Evolutionary conservation across 2,329 filamentous ascomycete genomes (phyloP).

Genomic region (Diaporthe capsici): DNA sequence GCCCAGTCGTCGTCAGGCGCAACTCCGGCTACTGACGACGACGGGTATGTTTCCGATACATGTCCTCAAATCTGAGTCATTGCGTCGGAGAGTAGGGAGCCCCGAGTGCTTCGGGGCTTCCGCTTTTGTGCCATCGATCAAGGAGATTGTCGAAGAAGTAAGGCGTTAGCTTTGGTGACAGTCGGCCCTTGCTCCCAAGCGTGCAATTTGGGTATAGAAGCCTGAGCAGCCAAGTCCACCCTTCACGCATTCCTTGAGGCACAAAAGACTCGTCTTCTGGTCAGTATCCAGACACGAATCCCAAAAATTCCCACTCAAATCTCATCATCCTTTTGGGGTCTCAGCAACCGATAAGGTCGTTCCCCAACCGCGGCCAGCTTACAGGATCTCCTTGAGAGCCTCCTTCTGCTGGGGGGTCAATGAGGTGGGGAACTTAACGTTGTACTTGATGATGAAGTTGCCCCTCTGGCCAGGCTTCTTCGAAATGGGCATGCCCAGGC

Average conservation of each 20-base stretch:
- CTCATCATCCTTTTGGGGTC: neutral
- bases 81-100: neutral
- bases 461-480: slow-evolving; percentile 90
- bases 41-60: slow-evolving; percentile 4
- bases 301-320: slow-evolving; percentile 19
- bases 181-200: neutral
- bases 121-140: neutral
- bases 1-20: slow-evolving; percentile 9
- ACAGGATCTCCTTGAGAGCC: slow-evolving; percentile 84
- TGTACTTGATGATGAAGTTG: slow-evolving; percentile 90
- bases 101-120: neutral
- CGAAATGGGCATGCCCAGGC: slow-evolving; percentile 92
- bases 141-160: neutral
- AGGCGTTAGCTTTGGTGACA: neutral
- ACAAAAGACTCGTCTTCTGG: neutral
- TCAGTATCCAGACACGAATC: neutral
- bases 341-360: neutral
- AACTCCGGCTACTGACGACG: slow-evolving; percentile 21
- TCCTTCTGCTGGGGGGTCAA: slow-evolving; percentile 85
- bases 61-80: neutral
- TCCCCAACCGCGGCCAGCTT: slow-evolving; percentile 42
- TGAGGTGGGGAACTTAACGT: slow-evolving; percentile 89
- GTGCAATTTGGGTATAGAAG: neutral
- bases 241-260: neutral
- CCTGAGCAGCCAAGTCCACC: neutral